Base-by-base conservation (phyloP, 805 yeast genomes). In the Yarrowia sp. region DNA sequence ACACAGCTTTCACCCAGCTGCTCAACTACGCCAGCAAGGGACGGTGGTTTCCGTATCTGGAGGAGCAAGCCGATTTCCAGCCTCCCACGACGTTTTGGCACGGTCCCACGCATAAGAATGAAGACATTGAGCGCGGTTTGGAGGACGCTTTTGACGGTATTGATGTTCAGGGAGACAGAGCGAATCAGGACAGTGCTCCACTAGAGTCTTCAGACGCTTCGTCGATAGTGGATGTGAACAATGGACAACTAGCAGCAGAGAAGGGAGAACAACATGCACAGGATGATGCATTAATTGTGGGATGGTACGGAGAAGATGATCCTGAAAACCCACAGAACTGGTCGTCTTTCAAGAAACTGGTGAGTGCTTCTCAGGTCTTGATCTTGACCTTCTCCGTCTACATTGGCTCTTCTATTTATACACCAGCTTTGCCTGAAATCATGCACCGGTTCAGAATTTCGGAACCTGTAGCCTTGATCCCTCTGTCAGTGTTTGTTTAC, bases 311-410 rank as follows among this genome's bases (percentile, higher is more conserved):
- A 28, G 58, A 53, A 1, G 68, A 79, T 57, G 88, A 84, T 69
- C 81, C 84, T 0, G 86, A 81, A 58, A 75, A 81, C 66, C 88
- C 89, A 0, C 69, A 73, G 22, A 84, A 84, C 70, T 85, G 88
- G 88, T 76, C 83, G 0, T 41, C 73, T 1, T 65, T 65, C 55
- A 74, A 76, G 58, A 84, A 81, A 69, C 39, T 71, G 2, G 50
- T 80, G 41, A 75, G 81, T 45, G 73, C 77, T 14, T n/a, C 72
- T 3, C 74, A 76, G 66, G 74, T 80, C 35, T 76, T 80, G 70
- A 43, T 79, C 28, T 74, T 83, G 64, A 78, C 85, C 13, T 71
- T 77, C n/a, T 74, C 82, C 2, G 82, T 82, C 0, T 83, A 83
- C 69, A 79, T 82, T 79, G 84, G 83, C 8, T 78, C 86, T 1